A percentile compares a stretch with the other conserved stretches of the same genome.
Evolutionary conservation across 176 grass and related monocot species (phyloP).

Genomic region (Zoysia pacifica): DNA sequence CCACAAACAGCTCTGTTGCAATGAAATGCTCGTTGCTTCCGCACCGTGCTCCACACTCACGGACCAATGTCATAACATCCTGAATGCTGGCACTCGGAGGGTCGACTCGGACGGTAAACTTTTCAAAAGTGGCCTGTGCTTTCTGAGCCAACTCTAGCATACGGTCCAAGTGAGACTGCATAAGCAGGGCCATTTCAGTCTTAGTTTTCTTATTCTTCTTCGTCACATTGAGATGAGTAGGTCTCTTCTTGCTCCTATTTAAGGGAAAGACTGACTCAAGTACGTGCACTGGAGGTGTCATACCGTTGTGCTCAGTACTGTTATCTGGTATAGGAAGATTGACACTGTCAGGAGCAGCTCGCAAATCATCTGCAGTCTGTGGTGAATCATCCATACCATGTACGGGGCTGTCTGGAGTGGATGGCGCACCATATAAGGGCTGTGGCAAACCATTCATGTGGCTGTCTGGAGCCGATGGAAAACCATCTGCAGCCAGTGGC

Average conservation of each 20-base stretch:
- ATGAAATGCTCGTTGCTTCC: slow-evolving; percentile 53
- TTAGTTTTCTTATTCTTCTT: slow-evolving; percentile 42
- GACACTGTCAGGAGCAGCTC: slow-evolving; percentile 14
- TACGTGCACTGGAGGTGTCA: not conserved
- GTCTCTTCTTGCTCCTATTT: slow-evolving; percentile 16
- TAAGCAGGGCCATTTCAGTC: slow-evolving; percentile 32
- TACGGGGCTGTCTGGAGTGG: not conserved
- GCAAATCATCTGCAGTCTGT: not conserved
- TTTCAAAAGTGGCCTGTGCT: slow-evolving; percentile 43
- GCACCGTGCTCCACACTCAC: slow-evolving; percentile 31
- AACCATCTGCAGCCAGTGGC: not conserved
- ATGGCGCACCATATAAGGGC: slow-evolving; percentile 5
- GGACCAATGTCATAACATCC: slow-evolving; percentile 47
- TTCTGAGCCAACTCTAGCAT: slow-evolving; percentile 43
- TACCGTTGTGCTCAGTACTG: slow-evolving; percentile 8
- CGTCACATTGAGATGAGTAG: slow-evolving; percentile 11
- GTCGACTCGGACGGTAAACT: slow-evolving; percentile 30
- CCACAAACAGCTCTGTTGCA: slow-evolving; percentile 47
- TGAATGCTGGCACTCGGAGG: slow-evolving; percentile 26
- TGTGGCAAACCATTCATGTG: not conserved
- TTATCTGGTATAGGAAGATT: slow-evolving; percentile 24
- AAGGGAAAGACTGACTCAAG: not conserved
- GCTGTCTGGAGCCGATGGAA: not conserved
- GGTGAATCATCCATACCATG: slow-evolving; percentile 18
- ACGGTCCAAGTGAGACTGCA: slow-evolving; percentile 39